Evolutionary conservation across 2,329 filamentous ascomycete genomes (phyloP), one percentile per base, ranked within the genome.

Genomic region (Dissoconium aciculare): DNA sequence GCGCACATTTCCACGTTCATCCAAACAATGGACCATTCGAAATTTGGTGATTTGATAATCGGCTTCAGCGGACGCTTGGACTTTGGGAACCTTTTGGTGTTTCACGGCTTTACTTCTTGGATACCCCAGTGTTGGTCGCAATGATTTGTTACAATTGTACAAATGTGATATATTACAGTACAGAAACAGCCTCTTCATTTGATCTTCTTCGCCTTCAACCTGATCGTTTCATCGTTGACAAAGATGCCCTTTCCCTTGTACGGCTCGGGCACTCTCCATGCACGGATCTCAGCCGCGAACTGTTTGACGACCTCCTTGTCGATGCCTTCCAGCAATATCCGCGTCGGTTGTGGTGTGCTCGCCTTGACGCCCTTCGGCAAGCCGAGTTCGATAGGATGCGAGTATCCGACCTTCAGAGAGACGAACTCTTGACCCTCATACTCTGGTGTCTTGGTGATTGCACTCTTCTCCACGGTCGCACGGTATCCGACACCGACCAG

Each of bases 171-270:
- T n/a, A n/a, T n/a, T n/a, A n/a, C n/a, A n/a, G n/a, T n/a, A n/a
- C n/a, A n/a, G n/a, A n/a, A n/a, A n/a, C n/a, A n/a, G n/a, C n/a
- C 8, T 23, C 19, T 31, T 34, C 55, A 66, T 46, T 64, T 65
- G 46, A 64, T 64, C 54, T 64, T 64, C 78, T 94, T 98, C 51
- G 82, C 78, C 76, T 98, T 98, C 59, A 98, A 58, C 69, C 79
- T 92, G 62, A 98, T 94, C 16, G 84, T 94, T 68, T 98, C 84
- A 41, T 85, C 83, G 52, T 95, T 91, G 48, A 98, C 77, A 55
- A 95, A 98, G 47, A 98, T 92, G 47, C 89, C 89, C 73, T 98
- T 95, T 44, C 89, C 89, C 72, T 98, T 98, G 61, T 98, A 98
- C 42, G 89, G 89, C 62, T 98, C 89, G 16, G 89, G 89, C 42